Evolutionary conservation across 2,329 filamentous ascomycete genomes (phyloP).

Genomic region (Truncatella angustata): DNA sequence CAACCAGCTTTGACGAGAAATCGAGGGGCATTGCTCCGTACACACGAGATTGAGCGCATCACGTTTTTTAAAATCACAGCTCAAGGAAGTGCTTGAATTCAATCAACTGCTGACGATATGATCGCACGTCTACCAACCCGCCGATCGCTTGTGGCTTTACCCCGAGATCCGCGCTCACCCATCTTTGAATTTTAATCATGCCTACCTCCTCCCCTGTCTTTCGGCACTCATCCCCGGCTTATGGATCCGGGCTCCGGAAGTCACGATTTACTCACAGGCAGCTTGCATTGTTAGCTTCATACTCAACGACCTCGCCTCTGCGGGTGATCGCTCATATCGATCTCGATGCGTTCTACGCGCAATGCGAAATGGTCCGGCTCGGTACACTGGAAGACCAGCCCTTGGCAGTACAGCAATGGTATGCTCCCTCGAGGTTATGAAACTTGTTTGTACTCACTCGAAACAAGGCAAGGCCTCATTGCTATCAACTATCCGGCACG

Average conservation of each 20-base stretch:
- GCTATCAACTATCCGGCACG: conserved; percentile 95
- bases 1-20: not conserved
- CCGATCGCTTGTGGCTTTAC: too few relatives aligned
- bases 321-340: conserved; percentile 90
- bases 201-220: conserved; percentile 7
- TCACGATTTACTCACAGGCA: conserved; percentile 87
- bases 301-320: conserved; percentile 70
- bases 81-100: too few relatives aligned
- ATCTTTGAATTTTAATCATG: not conserved
- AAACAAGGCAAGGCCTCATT: conserved; percentile 77
- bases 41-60: too few relatives aligned
- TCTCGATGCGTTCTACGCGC: conserved; percentile 95
- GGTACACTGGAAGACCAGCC: conserved; percentile 72
- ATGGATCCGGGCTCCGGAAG: conserved; percentile 31
- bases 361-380: conserved; percentile 91
- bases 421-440: conserved; percentile 18
- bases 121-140: too few relatives aligned
- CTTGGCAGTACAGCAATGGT: conserved; percentile 92
- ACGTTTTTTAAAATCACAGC: too few relatives aligned
- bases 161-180: not conserved
- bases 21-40: too few relatives aligned
- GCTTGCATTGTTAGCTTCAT: conserved; percentile 71
- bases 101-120: too few relatives aligned
- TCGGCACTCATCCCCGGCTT: conserved; percentile 31
- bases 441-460: conserved; percentile 12